These are phyloP conservation scores for Talaromyces rugulosus DNA, from an alignment of 2,329 filamentous ascomycete genomes.

Conservation along the genomic window DNA sequence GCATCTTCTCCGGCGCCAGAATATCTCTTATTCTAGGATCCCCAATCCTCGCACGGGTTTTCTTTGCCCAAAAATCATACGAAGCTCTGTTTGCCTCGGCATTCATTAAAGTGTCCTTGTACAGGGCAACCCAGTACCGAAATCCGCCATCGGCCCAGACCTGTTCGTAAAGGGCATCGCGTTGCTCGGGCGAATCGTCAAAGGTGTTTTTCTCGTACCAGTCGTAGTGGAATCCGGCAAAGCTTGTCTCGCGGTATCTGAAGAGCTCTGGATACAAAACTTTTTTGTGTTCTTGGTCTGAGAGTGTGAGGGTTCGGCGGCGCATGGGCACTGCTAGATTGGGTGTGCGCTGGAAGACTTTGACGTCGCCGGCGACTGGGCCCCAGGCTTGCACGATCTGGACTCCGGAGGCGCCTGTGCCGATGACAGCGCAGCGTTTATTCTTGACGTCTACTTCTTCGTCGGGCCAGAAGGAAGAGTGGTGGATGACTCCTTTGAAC, in stretches of 20 bases:
- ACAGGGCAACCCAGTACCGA: constrained; percentile 47
- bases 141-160: constrained; percentile 54
- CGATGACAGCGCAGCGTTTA: constrained; percentile 52
- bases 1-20: constrained; percentile 51
- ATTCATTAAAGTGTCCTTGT: constrained; percentile 48
- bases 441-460: constrained; percentile 42
- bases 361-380: constrained; percentile 49
- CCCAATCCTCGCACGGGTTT: constrained; percentile 47
- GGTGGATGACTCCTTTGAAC: constrained; percentile 52
- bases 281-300: constrained; percentile 50
- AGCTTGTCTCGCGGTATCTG: constrained; percentile 48
- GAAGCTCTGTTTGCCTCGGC: constrained; percentile 48
- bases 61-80: constrained; percentile 55
- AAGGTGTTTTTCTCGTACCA: constrained; percentile 51
- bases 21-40: constrained; percentile 50
- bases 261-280: constrained; percentile 50
- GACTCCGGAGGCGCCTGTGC: constrained; percentile 53
- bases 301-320: constrained; percentile 43
- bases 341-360: constrained; percentile 63
- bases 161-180: constrained; percentile 46
- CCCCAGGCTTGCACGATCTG: constrained; percentile 59
- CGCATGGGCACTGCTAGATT: constrained; percentile 63
- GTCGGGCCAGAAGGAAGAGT: constrained; percentile 54
- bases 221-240: constrained; percentile 58
- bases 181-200: constrained; percentile 48